A percentile compares a stretch with the other conserved stretches of the same genome.
phyloP scores from a whole-genome alignment of 495 filamentous ascomycete species.

The Cetradonia linearis region DNA sequence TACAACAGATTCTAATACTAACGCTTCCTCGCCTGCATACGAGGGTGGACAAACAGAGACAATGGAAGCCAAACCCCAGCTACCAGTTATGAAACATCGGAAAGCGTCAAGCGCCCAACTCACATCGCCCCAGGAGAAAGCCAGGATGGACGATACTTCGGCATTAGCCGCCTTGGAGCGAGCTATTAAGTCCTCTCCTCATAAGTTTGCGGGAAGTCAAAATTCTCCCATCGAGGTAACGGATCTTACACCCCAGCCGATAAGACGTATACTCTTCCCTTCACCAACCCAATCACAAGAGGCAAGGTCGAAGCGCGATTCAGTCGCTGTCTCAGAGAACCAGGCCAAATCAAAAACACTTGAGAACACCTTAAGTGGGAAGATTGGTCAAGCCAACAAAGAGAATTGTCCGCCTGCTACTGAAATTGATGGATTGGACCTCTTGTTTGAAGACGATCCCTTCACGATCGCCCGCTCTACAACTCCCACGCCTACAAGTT shows the following conservation, averaged over 20 bases:
- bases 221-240: conserved; percentile 57
- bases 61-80: conserved; percentile 27
- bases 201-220: conserved; percentile 51
- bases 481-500: conserved; percentile 52
- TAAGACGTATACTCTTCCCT: conserved; percentile 72
- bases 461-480: conserved; percentile 41
- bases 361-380: conserved; percentile 19
- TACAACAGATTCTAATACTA: conserved; percentile 8
- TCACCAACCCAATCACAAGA: conserved; percentile 24
- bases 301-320: conserved; percentile 16
- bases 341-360: conserved; percentile 27
- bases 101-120: conserved; percentile 27
- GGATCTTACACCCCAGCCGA: conserved; percentile 50
- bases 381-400: conserved; percentile 39
- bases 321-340: conserved; percentile 22
- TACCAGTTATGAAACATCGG: conserved; percentile 25
- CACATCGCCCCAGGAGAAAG: conserved; percentile 22
- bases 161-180: conserved; percentile 48
- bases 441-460: conserved; percentile 44
- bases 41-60: conserved; percentile 24
- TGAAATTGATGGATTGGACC: conserved; percentile 42
- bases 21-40: conserved; percentile 21
- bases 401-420: conserved; percentile 37
- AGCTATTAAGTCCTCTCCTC: conserved; percentile 64
- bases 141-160: conserved; percentile 37